A percentile compares a stretch with the other conserved stretches of the same genome.
phyloP scores from a whole-genome alignment of 2,329 filamentous ascomycete species.

The Thyridium curvatum region DNA sequence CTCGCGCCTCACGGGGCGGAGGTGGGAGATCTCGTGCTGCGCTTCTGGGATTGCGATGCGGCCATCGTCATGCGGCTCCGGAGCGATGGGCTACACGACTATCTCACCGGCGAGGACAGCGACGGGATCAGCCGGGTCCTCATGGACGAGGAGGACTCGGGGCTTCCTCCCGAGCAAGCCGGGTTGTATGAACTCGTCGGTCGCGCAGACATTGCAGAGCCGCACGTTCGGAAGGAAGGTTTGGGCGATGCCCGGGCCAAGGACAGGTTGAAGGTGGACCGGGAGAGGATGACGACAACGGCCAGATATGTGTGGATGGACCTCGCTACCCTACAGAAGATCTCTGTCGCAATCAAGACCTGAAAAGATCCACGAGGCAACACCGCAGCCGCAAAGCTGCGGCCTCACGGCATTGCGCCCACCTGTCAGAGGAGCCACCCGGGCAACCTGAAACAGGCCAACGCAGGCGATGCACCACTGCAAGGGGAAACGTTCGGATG shows the following conservation, averaged over 20 bases:
- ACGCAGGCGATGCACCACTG: too few relatives aligned
- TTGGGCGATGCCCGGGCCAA: not conserved
- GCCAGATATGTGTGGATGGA: constrained; percentile 2
- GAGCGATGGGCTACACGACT: too few relatives aligned
- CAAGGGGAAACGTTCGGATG: too few relatives aligned
- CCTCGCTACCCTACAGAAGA: constrained; percentile 3
- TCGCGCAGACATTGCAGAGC: constrained; percentile 7
- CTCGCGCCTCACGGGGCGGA: constrained; percentile 6
- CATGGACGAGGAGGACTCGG: not conserved
- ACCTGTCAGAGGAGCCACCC: too few relatives aligned
- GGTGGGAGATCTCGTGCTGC: constrained; percentile 8
- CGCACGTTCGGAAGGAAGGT: too few relatives aligned
- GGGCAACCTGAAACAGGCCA: too few relatives aligned
- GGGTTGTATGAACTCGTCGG: constrained; percentile 4
- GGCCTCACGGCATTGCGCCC: too few relatives aligned
- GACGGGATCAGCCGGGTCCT: not conserved
- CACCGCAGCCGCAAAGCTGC: too few relatives aligned
- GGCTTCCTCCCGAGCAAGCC: not conserved
- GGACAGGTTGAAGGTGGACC: not conserved
- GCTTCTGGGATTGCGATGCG: constrained; percentile 12
- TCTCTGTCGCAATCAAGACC: constrained; percentile 1
- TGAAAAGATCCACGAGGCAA: too few relatives aligned
- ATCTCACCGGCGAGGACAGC: not conserved
- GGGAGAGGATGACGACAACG: not conserved
- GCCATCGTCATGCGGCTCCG: constrained; percentile 7